Percentiles rank a stretch among this genome's conserved stretches.
Evolutionary conservation across 140 eudicot species (phyloP).

Genomic region (Bidens hawaiensis): DNA sequence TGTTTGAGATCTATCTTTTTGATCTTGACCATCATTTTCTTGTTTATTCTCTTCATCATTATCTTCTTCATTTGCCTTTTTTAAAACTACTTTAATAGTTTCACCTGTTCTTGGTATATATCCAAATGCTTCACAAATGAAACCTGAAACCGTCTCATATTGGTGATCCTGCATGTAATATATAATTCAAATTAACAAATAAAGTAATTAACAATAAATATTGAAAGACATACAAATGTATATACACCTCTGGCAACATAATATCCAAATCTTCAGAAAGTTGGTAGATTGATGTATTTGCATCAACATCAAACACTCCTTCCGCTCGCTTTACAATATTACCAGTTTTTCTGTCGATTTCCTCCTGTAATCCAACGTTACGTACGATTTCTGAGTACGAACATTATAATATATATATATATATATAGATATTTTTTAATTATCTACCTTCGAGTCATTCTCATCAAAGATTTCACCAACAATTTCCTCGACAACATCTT

Average conservation of each 20-base stretch:
- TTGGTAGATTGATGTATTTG: conserved; percentile 90
- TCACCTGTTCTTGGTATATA: conserved; percentile 97
- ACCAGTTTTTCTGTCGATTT: conserved; percentile 93
- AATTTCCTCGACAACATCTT: conserved; percentile 98
- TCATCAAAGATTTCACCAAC: conserved; percentile 99
- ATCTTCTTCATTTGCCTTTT: conserved; percentile 57
- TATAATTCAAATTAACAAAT: not conserved
- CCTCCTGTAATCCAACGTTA: conserved; percentile 58
- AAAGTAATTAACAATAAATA: not conserved
- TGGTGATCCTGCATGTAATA: conserved; percentile 63
- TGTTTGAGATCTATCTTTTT: conserved; percentile 56
- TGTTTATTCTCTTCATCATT: conserved; percentile 39
- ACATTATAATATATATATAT: no score
- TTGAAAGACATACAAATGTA: not conserved
- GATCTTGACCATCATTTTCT: conserved; percentile 49
- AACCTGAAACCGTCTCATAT: conserved; percentile 94
- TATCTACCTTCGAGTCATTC: conserved; percentile 82
- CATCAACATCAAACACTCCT: conserved; percentile 94
- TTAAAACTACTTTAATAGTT: conserved; percentile 66
- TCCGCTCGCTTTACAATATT: conserved; percentile 91
- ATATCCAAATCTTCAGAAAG: conserved; percentile 86
- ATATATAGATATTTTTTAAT: not conserved
- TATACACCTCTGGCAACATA: conserved; percentile 73
- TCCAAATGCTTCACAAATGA: conserved; percentile 91
- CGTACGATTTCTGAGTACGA: not conserved